Evolutionary conservation across 306 rosid genomes (phyloP), one percentile per base, ranked within the genome.

Genomic region (Prunus davidiana): DNA sequence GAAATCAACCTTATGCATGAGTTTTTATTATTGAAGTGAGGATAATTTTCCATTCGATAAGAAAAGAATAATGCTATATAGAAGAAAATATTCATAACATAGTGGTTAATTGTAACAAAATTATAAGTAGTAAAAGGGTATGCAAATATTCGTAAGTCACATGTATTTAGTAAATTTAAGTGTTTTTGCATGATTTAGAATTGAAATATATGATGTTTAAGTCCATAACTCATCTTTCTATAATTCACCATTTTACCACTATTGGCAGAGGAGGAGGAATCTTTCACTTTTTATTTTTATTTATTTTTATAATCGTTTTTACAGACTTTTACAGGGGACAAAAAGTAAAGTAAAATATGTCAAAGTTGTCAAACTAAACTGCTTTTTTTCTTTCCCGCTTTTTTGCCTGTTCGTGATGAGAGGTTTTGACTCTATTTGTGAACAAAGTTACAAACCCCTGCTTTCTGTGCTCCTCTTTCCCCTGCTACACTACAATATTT

Each of bases 331-430:
- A 1, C 4, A 67, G 84, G 87, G 64, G 83, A 78, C 86, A 80
- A 25, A 88, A 79, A 64, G 82, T 63, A 19, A 45, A 63, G 20
- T 14, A 73, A 71, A 78, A 67, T 46, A 78, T 57, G 91, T 86
- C 87, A 79, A 86, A 80, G 80, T 82, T 86, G 90, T 87, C 90
- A 76, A 84, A 86, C 79, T 74, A 73, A 61, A 78, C 87, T 22
- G 79, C 66, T 20, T 85, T 84, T 84, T 27, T 30, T 79, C 43
- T 76, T 80, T 82, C 83, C 83, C 71, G 70, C 82, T 84, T 80
- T 84, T 50, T 41, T 78, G 65, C 38, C 49, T 72, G 74, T 74
- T 81, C 30, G 41, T 74, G 61, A 74, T 69, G 67, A 34, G 68
- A 61, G 56, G 63, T 84, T 84, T 86, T 77, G 77, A 86, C 92